phyloP scores from a whole-genome alignment of 768 basidiomycete species.

The Podaxis sp. region DNA sequence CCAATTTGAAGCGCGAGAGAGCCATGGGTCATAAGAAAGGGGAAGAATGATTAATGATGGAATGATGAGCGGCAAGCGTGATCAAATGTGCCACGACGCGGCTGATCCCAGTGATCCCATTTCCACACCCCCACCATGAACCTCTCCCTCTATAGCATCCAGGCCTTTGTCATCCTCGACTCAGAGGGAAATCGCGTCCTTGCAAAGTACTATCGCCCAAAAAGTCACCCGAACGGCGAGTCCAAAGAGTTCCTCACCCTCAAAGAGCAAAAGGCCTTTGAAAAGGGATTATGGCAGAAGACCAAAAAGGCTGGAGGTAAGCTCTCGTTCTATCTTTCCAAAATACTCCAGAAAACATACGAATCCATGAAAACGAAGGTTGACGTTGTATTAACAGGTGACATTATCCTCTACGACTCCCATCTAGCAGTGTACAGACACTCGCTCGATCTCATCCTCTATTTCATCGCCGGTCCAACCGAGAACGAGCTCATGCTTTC shows the following conservation, averaged over 20 bases:
- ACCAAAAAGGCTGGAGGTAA: constrained; percentile 91
- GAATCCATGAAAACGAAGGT: background rate
- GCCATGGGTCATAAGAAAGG: constrained; percentile 18
- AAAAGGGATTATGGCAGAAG: constrained; percentile 94
- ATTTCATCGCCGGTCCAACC: constrained; percentile 80
- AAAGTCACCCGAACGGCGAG: constrained; percentile 60
- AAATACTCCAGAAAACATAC: background rate
- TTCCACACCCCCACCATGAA: constrained; percentile 47
- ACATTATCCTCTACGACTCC: constrained; percentile 88
- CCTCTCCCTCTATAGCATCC: constrained; percentile 83
- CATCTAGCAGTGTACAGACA: constrained; percentile 94
- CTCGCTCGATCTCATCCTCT: constrained; percentile 93
- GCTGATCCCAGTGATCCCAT: background rate
- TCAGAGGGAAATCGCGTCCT: constrained; percentile 93
- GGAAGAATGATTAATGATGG: background rate
- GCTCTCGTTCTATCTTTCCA: constrained; percentile 17
- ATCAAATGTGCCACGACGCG: constrained; percentile 3
- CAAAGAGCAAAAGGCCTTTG: constrained; percentile 94
- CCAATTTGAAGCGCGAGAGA: constrained; percentile 45
- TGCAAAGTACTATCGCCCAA: constrained; percentile 91
- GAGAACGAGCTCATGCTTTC: constrained; percentile 98
- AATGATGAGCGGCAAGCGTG: background rate
- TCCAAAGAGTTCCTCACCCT: constrained; percentile 61
- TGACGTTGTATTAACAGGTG: constrained; percentile 48
- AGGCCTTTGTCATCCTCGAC: constrained; percentile 90